A percentile compares a stretch with the other conserved stretches of the same genome.
phyloP scores from a whole-genome alignment of 208 protist species.

The Trypanosoma platydactyli region DNA sequence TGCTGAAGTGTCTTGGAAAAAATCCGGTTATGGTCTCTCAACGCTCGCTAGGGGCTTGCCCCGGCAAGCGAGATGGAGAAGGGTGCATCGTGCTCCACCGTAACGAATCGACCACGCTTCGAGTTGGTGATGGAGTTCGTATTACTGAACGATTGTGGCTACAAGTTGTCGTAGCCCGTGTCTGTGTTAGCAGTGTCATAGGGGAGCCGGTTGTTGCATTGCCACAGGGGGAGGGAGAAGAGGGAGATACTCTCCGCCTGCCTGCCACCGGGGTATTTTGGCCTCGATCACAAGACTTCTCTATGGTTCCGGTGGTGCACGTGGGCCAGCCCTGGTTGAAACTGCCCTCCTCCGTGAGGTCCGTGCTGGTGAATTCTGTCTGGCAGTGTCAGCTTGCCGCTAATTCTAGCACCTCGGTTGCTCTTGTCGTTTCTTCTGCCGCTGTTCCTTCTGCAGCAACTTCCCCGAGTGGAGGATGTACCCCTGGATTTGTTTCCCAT shows the following conservation, averaged over 20 bases:
- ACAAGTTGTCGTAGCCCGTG: conserved; percentile 17
- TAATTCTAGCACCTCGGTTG: background rate
- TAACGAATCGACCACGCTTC: conserved; percentile 16
- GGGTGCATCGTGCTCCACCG: background rate
- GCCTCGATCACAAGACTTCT: background rate
- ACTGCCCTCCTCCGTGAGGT: conserved; percentile 7
- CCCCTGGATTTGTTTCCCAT: background rate
- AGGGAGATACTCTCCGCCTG: background rate
- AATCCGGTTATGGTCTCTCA: conserved; percentile 19
- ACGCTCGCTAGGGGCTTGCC: background rate
- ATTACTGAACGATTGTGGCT: conserved; percentile 17
- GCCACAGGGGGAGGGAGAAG: background rate
- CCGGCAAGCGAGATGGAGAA: background rate
- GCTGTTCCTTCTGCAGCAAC: no score
- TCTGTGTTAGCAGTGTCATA: conserved; percentile 2
- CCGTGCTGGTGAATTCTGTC: background rate
- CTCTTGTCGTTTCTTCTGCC: no score
- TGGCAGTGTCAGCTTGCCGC: conserved; percentile 7
- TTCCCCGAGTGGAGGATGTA: background rate
- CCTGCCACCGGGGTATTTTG: background rate
- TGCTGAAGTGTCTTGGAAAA: conserved; percentile 23
- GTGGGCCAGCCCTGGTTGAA: conserved; percentile 1
- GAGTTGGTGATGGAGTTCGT: conserved; percentile 25
- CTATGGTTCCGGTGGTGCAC: conserved; percentile 15
- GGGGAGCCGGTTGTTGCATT: conserved; percentile 7